Base-by-base conservation (phyloP, 768 basidiomycete species). In the Cytidiella melzeri region DNA sequence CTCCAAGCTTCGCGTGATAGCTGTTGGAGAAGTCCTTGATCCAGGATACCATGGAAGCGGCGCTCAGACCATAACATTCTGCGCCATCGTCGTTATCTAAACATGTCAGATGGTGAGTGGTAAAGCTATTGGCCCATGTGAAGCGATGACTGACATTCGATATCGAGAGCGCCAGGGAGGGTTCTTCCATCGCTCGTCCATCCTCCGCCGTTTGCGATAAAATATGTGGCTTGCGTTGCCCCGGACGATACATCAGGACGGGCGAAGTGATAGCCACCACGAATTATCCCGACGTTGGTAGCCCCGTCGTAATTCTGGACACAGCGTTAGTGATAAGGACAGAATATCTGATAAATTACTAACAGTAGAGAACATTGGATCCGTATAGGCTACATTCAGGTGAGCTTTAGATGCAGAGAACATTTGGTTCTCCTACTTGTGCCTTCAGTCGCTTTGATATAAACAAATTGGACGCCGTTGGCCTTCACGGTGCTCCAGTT, bases 401-500 rank as follows among this genome's bases (percentile, higher is more conserved):
- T 21, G 30, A 30, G 26, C 26, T 27, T 36, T 13, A n/a, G 12
- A 20, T 37, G 20, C 3, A 9, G 3, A 24, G 27, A 26, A 15
- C 28, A 27, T 13, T 4, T 4, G 15, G 10, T 36, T 5, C 6
- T 57, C 68, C 48, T 43, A 80, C 79, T 58, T n/a, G 70, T 80
- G 7, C 76, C 76, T 60, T 84, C 81, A 2, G 82, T 84, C 7
- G 81, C 83, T 60, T 84, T 84, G 73, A 84, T 83, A 58, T 73
- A 84, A 2, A 67, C 77, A 55, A 81, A 84, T 11, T 66, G 49
- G 26, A 81, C 61, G 3, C 78, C 81, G 51, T 76, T 76, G 11
- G 70, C 60, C 52, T 67, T 71, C 53, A 81, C 75, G 2, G 70
- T 67, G 34, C 57, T 65, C 79, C 79, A 83, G 59, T 81, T 65